These are phyloP conservation scores for Stachybotrys chlorohalonatus DNA, from an alignment of 2,329 filamentous ascomycete species.

Conservation along the genomic window DNA sequence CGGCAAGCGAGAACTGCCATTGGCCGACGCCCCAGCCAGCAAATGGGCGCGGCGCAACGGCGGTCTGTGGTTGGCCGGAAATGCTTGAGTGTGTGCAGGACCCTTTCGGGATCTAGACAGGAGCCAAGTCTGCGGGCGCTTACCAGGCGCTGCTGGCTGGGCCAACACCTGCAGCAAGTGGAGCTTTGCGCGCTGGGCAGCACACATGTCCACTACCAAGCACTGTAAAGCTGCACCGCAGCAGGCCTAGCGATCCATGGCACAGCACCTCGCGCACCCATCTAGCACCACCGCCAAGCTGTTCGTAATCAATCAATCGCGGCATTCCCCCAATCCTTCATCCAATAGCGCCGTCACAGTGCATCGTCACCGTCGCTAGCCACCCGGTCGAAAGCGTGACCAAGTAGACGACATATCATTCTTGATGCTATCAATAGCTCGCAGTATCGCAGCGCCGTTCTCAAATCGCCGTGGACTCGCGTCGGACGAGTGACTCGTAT, in stretches of 20 bases:
- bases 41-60: not conserved
- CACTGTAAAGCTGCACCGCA: no score
- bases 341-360: not conserved
- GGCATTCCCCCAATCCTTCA: not conserved
- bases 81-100: not conserved
- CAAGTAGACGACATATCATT: not conserved
- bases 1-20: not conserved
- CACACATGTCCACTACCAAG: no score
- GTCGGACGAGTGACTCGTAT: no score
- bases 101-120: not conserved
- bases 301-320: not conserved
- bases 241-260: no score
- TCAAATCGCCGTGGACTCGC: no score
- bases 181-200: not conserved
- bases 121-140: not conserved
- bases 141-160: constrained; percentile 1
- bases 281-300: not conserved
- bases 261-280: no score
- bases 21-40: not conserved
- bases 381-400: not conserved
- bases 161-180: not conserved
- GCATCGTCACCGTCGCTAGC: not conserved
- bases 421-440: not conserved
- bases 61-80: not conserved
- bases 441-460: not conserved